Evolutionary conservation across 257 asterid species (phyloP).

Genomic region (Nicotiana sylvestris): DNA sequence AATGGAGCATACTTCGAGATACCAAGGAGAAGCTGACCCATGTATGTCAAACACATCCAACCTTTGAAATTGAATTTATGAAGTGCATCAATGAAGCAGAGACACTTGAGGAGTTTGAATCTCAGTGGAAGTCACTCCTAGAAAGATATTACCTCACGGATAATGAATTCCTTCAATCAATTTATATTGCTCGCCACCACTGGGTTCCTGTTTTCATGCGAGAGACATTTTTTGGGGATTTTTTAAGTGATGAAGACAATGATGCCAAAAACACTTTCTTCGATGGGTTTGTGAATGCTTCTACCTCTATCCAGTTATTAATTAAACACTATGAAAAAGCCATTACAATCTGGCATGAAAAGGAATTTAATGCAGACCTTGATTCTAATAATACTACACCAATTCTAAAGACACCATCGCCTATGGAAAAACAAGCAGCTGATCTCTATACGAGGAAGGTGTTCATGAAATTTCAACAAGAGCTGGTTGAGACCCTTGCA

Average conservation of each 20-base stretch:
- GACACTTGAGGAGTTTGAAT: constrained; percentile 70
- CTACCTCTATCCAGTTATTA: constrained; percentile 46
- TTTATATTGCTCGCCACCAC: constrained; percentile 57
- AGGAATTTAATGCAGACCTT: constrained; percentile 61
- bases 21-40: constrained; percentile 57
- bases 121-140: constrained; percentile 55
- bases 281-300: constrained; percentile 40
- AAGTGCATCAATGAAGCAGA: constrained; percentile 61
- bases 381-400: constrained; percentile 53
- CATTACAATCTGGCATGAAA: constrained; percentile 55
- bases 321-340: constrained; percentile 64
- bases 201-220: constrained; percentile 77
- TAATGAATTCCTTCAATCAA: constrained; percentile 70
- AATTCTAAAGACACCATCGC: constrained; percentile 72
- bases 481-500: constrained; percentile 78
- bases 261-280: constrained; percentile 40
- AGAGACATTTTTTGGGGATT: constrained; percentile 72
- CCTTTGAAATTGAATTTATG: constrained; percentile 55
- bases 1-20: constrained; percentile 65
- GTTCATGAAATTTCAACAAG: constrained; percentile 79
- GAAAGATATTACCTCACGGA: constrained; percentile 42
- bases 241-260: constrained; percentile 33
- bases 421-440: constrained; percentile 96
- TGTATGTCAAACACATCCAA: constrained; percentile 41
- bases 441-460: constrained; percentile 60